These are phyloP conservation scores for Botrytis byssoidea DNA, from an alignment of 2,329 filamentous ascomycete genomes.

Conservation along the genomic window DNA sequence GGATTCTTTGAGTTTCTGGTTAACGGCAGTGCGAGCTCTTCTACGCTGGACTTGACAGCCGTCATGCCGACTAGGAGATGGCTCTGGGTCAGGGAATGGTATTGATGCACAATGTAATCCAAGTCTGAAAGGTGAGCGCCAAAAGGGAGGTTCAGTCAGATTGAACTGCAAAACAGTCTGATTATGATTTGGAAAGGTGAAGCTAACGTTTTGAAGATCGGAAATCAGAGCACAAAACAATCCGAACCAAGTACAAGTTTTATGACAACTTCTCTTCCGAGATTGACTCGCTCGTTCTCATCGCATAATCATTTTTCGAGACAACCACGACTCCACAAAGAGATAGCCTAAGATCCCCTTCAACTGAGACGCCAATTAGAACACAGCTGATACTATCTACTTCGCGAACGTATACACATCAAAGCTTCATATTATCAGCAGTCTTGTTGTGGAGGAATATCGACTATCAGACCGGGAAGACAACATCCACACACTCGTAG, in stretches of 20 bases:
- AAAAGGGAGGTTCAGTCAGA: not conserved
- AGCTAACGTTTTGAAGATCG: not conserved
- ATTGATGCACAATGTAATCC: not conserved
- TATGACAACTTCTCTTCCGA: not conserved
- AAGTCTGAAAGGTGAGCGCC: not conserved
- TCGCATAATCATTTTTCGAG: not conserved
- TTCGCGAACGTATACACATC: accelerated
- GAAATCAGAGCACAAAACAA: not conserved
- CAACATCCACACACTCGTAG: not conserved
- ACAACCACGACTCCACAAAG: not conserved
- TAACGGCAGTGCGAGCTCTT: not conserved
- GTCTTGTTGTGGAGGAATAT: no score
- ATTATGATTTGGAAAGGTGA: not conserved
- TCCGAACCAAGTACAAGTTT: not conserved
- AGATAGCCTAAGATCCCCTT: not conserved
- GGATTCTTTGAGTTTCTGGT: not conserved
- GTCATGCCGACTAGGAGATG: not conserved
- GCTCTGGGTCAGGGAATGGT: not conserved
- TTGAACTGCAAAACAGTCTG: not conserved
- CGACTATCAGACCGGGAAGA: not conserved
- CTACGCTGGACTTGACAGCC: not conserved
- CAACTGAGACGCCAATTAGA: not conserved
- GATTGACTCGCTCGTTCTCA: not conserved
- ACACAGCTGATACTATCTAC: not conserved
- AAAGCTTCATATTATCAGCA: not conserved